Evolutionary conservation across 169 alveolate genomes (phyloP).

Genomic region (Plasmodium berghei): DNA sequence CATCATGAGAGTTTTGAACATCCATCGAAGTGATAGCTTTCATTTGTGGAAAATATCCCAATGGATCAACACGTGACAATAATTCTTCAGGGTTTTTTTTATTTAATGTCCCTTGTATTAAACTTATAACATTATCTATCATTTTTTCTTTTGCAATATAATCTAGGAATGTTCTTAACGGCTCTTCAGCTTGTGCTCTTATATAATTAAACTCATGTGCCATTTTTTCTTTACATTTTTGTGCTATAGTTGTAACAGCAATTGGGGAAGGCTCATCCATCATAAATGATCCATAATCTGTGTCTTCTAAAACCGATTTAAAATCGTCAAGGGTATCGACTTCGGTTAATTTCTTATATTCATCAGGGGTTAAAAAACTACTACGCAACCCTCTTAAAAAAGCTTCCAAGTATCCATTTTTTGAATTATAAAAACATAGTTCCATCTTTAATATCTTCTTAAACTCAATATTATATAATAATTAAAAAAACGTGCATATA

Average conservation of each 20-base stretch:
- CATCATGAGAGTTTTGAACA: conserved; percentile 94
- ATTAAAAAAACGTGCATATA: neutral
- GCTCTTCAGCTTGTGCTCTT: conserved; percentile 91
- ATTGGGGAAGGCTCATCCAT: conserved; percentile 95
- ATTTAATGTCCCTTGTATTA: conserved; percentile 97
- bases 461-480: neutral
- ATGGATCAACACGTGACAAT: conserved; percentile 96
- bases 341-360: conserved; percentile 90
- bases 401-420: conserved; percentile 98
- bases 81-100: conserved; percentile 92
- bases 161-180: conserved; percentile 89
- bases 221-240: conserved; percentile 94
- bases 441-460: conserved; percentile 86
- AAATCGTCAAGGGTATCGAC: conserved; percentile 93
- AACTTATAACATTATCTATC: conserved; percentile 98
- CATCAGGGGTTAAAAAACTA: conserved; percentile 95
- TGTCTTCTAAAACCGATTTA: conserved; percentile 95
- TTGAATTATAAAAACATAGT: conserved; percentile 93
- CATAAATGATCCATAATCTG: conserved; percentile 96
- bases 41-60: conserved; percentile 98
- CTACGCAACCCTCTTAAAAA: conserved; percentile 96
- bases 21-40: conserved; percentile 95
- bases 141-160: conserved; percentile 94
- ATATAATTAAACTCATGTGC: conserved; percentile 96
- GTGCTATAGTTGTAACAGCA: conserved; percentile 92